Percentiles rank a stretch among this genome's conserved stretches.
phyloP scores from a whole-genome alignment of 192 early-diverging fungal species.

The Rhizophagus clarus region DNA sequence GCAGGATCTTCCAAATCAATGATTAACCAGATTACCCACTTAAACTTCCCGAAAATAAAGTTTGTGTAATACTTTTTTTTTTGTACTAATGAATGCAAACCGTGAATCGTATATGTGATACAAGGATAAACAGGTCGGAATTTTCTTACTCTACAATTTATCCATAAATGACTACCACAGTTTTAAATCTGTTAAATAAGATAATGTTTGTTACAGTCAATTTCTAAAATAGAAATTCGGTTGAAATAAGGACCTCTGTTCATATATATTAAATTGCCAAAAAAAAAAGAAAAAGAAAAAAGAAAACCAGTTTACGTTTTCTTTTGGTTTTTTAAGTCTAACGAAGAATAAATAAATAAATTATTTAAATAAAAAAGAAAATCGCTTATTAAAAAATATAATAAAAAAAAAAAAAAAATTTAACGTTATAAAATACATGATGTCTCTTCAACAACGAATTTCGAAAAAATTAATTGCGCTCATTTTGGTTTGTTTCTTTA shows the following conservation, averaged over 20 bases:
- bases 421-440: neutral
- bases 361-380: neutral
- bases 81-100: too few species aligned
- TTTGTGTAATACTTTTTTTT: too few species aligned
- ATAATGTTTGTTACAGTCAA: neutral
- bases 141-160: too few species aligned
- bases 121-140: too few species aligned
- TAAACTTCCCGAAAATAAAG: too few species aligned
- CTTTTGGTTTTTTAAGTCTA: neutral
- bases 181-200: too few species aligned
- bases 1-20: too few species aligned
- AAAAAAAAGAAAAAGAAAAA: neutral
- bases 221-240: neutral
- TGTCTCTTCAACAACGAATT: neutral
- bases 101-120: too few species aligned
- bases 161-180: too few species aligned
- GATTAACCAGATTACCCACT: too few species aligned
- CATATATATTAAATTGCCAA: neutral
- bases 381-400: neutral
- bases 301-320: neutral
- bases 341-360: neutral
- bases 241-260: neutral
- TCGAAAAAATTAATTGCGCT: neutral
- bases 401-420: too few species aligned
- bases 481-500: neutral